Percentiles rank a stretch among this genome's conserved stretches.
phyloP scores from a whole-genome alignment of 2,329 filamentous ascomycete genomes.

The Cadophora luteo-olivacea region DNA sequence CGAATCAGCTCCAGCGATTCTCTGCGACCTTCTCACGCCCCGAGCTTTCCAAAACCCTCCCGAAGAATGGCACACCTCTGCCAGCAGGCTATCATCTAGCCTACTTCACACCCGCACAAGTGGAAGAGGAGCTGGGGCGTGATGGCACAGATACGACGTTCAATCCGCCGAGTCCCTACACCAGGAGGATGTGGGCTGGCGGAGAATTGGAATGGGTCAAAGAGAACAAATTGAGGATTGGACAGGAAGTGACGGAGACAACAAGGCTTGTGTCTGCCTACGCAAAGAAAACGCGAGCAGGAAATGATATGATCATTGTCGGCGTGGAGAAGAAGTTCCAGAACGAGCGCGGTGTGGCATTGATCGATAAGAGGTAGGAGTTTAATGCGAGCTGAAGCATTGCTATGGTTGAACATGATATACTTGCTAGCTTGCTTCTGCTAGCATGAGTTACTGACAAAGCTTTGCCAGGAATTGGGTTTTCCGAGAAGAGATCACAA shows the following conservation, averaged over 20 bases:
- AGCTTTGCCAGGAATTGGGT: slow-evolving; percentile 41
- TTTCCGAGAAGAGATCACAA: slow-evolving; percentile 40
- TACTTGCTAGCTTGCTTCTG: slow-evolving; percentile 15
- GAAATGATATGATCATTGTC: slow-evolving; percentile 68
- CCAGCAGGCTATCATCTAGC: slow-evolving; percentile 62
- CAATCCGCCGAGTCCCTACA: slow-evolving; percentile 65
- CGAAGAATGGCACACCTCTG: slow-evolving; percentile 31
- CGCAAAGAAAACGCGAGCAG: slow-evolving; percentile 60
- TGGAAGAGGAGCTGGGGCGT: slow-evolving; percentile 59
- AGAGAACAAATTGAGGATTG: slow-evolving; percentile 55
- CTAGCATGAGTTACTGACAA: slow-evolving; percentile 18
- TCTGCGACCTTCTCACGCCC: slow-evolving; percentile 62
- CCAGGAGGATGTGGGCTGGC: slow-evolving; percentile 72
- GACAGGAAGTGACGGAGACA: slow-evolving; percentile 61
- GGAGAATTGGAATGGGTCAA: slow-evolving; percentile 61
- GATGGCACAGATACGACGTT: slow-evolving; percentile 68
- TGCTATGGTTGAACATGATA: neutral
- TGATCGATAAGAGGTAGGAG: slow-evolving; percentile 60
- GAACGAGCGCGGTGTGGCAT: slow-evolving; percentile 55
- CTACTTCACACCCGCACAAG: slow-evolving; percentile 65
- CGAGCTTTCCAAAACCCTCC: slow-evolving; percentile 20
- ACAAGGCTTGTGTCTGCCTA: slow-evolving; percentile 61
- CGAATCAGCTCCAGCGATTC: slow-evolving; percentile 68
- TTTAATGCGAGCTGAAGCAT: neutral
- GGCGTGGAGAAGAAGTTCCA: slow-evolving; percentile 66